Evolutionary conservation across 768 basidiomycete species (phyloP).

Genomic region (Rhizopogon rudus): DNA sequence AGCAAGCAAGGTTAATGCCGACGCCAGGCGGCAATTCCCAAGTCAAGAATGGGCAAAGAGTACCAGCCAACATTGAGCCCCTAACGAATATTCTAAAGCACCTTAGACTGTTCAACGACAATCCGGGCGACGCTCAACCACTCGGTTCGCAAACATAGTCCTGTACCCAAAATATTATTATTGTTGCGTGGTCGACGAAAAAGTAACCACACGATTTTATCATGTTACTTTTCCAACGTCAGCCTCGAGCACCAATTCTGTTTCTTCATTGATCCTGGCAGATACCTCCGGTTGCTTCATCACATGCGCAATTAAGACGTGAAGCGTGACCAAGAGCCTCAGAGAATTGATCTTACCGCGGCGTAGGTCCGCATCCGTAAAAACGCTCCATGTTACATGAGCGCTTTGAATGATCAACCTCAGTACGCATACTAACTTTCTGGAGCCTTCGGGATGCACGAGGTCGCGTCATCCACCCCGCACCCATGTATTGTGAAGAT

Average conservation of each 20-base stretch:
- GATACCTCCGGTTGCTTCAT: background rate
- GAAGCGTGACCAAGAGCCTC: background rate
- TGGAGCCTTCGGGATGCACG: conserved; percentile 23
- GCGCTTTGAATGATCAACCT: background rate
- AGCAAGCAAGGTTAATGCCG: too few species aligned
- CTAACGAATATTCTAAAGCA: conserved; percentile 17
- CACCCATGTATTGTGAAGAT: background rate
- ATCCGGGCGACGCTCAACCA: background rate
- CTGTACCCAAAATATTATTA: conserved; percentile 8
- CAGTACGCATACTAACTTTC: conserved; percentile 7
- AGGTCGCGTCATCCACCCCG: conserved; percentile 33
- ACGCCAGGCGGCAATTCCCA: too few species aligned
- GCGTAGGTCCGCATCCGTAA: conserved; percentile 8
- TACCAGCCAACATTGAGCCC: conserved; percentile 22
- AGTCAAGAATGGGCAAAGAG: background rate
- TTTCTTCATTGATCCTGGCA: background rate
- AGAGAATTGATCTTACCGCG: background rate
- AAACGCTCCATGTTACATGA: conserved; percentile 3
- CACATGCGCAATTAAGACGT: background rate
- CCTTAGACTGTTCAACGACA: background rate
- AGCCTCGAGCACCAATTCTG: conserved; percentile 7
- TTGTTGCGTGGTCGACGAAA: conserved; percentile 4
- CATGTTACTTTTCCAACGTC: background rate
- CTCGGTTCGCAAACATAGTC: background rate
- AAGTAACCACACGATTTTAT: conserved; percentile 6